Base-by-base conservation (phyloP, 2,329 filamentous ascomycete species). In the Rutstroemia sydowiana region DNA sequence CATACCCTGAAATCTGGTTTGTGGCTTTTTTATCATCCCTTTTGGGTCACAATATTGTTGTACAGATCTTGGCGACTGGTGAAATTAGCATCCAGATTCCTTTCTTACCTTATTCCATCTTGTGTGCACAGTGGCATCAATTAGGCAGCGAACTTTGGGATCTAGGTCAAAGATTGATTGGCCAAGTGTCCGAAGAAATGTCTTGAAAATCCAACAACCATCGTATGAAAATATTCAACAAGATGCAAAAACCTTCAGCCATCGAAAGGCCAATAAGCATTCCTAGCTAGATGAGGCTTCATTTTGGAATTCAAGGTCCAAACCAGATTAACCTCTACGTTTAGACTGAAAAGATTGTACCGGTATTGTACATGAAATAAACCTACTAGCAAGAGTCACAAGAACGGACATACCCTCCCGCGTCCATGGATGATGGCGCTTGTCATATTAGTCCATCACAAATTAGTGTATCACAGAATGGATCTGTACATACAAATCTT, bases 11-110 rank as follows among this genome's bases (percentile, higher is more conserved):
- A 37, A 16, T 14, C 23, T 14, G 11, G 30, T 20, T 45, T 5
- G 32, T 51, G 48, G 42, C 42, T 40, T 40, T 14, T 32, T 51
- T 23, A 18, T 23, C 48, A 51, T 31, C 10, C 32, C 41, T 20
- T 31, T 37, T 40, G 32, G 14, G 26, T 28, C 18, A 20, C 16
- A n/a, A 39, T 48, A 31, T 51, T 51, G 23, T 20, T 51, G 14
- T 26, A 31, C 40, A 9, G 10, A 39, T 26, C 31, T 42, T 51
- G 48, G 42, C 48, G n/a, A 39, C 36, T 18, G 2, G 5, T 21
- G 20, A 8, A 26, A 23, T n/a, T 36, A 11, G 14, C 3, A 34
- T 10, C 9, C 23, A 26, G 8, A 4, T 26, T 26, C 23, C 23
- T 26, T 26, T n/a, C n/a, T 26, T 26, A 26, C 23, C 23, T 26